Conservation (phyloP, 768 basidiomycete species). For the Boletellus sp. region DNA sequence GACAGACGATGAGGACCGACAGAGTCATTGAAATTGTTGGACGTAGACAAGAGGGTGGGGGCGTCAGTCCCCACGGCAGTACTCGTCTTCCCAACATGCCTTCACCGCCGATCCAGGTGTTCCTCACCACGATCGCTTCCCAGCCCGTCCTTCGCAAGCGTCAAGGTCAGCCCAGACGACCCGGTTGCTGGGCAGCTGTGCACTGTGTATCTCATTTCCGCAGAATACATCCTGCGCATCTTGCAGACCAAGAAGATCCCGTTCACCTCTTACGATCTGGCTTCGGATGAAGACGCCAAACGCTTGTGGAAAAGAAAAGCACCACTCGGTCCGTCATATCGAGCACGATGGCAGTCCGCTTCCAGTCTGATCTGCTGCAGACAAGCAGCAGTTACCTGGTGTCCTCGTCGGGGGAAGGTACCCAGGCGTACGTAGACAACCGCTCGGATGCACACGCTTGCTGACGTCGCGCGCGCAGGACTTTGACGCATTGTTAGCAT, state of each 20-base stretch:
- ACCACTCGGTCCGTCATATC: slow-evolving; percentile 48
- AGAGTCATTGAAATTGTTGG: slow-evolving; percentile 28
- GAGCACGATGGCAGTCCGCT: not conserved
- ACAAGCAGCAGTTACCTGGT: slow-evolving; percentile 82
- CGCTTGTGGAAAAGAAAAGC: slow-evolving; percentile 78
- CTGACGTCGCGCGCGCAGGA: slow-evolving; percentile 39
- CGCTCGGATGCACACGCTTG: not conserved
- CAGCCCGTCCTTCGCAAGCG: slow-evolving; percentile 73
- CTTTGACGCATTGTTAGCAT: slow-evolving; percentile 68
- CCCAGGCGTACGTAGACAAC: slow-evolving; percentile 58
- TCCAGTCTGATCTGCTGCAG: slow-evolving; percentile 34
- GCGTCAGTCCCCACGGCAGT: not conserved
- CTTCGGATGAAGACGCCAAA: slow-evolving; percentile 80
- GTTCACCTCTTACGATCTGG: slow-evolving; percentile 79
- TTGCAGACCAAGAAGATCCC: slow-evolving; percentile 84
- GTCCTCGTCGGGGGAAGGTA: slow-evolving; percentile 75
- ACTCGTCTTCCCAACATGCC: slow-evolving; percentile 45
- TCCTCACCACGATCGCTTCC: slow-evolving; percentile 86
- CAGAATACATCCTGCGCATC: slow-evolving; percentile 79
- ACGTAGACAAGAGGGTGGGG: not conserved
- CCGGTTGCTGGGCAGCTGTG: not conserved
- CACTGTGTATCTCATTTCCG: not conserved
- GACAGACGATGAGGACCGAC: slow-evolving; percentile 71
- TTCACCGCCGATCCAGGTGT: slow-evolving; percentile 76
- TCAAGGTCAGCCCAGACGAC: slow-evolving; percentile 52